phyloP scores from a whole-genome alignment of 306 rosid species.

The Quercus robur region DNA sequence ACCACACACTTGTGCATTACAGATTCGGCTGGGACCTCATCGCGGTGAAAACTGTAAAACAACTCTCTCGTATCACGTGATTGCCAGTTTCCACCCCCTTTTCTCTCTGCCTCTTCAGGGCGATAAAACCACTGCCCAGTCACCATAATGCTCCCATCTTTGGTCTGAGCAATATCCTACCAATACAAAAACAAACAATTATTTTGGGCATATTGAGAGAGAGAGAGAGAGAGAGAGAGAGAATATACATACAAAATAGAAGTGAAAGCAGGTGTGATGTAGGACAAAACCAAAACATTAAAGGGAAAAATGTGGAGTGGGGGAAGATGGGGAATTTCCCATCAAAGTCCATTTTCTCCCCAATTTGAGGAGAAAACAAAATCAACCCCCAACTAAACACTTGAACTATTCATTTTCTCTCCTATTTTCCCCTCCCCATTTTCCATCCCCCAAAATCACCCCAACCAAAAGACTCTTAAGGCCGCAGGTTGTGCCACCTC shows the following conservation, averaged over 20 bases:
- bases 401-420: too few species aligned
- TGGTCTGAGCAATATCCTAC: slow-evolving; percentile 69
- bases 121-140: slow-evolving; percentile 98
- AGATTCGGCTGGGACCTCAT: slow-evolving; percentile 93
- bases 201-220: background rate
- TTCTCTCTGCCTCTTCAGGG: slow-evolving; percentile 92
- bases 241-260: background rate
- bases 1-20: slow-evolving; percentile 94
- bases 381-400: too few species aligned
- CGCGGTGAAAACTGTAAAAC: slow-evolving; percentile 96
- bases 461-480: too few species aligned
- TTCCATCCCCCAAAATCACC: too few species aligned
- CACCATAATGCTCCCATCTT: slow-evolving; percentile 62
- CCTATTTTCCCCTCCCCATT: too few species aligned
- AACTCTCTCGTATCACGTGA: slow-evolving; percentile 91
- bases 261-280: background rate
- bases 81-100: slow-evolving; percentile 86
- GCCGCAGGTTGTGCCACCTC: too few species aligned
- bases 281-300: too few species aligned
- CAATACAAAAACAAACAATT: slow-evolving; percentile 16
- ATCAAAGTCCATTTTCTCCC: too few species aligned
- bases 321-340: too few species aligned
- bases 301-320: too few species aligned
- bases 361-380: too few species aligned
- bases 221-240: background rate